A percentile compares a stretch with the other conserved stretches of the same genome.
Evolutionary conservation across 2,329 filamentous ascomycete species (phyloP).

Genomic region (Stemphylium vesicarium): DNA sequence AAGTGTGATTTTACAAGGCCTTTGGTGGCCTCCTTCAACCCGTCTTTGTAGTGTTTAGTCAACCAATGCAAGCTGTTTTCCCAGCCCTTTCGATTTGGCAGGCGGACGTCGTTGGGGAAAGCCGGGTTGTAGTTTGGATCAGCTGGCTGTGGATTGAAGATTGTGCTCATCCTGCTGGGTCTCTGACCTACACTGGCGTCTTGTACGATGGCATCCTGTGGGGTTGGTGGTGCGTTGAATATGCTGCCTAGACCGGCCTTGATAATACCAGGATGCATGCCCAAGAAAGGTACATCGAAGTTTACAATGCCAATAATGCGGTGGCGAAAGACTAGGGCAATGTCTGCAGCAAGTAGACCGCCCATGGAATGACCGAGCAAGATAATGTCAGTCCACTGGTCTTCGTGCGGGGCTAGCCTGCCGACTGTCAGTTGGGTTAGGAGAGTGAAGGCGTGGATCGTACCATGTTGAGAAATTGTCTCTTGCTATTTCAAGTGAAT

Average conservation of each 20-base stretch:
- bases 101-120: conserved; percentile 75
- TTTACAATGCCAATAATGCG: conserved; percentile 80
- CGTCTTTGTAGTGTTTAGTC: conserved; percentile 77
- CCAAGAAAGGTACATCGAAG: conserved; percentile 85
- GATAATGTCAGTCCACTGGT: conserved; percentile 75
- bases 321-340: conserved; percentile 76
- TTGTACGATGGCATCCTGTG: conserved; percentile 31
- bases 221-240: conserved; percentile 60
- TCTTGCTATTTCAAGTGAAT: conserved; percentile 72
- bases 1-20: conserved; percentile 79
- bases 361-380: conserved; percentile 91
- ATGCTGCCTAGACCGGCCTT: conserved; percentile 81
- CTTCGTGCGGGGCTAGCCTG: conserved; percentile 78
- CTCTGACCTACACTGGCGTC: conserved; percentile 21
- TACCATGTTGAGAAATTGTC: conserved; percentile 83
- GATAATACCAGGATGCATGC: conserved; percentile 87
- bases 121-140: conserved; percentile 76
- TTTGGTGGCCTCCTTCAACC: conserved; percentile 71
- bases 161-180: conserved; percentile 44
- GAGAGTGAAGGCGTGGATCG: not conserved
- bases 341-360: conserved; percentile 80
- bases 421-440: conserved; percentile 7
- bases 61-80: conserved; percentile 75
- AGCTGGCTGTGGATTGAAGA: conserved; percentile 46
- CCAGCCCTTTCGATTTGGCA: conserved; percentile 73